Percentiles rank a stretch among this genome's conserved stretches.
phyloP scores from a whole-genome alignment of 805 yeast genomes.

The Metschnikowia drakensbergensis region DNA sequence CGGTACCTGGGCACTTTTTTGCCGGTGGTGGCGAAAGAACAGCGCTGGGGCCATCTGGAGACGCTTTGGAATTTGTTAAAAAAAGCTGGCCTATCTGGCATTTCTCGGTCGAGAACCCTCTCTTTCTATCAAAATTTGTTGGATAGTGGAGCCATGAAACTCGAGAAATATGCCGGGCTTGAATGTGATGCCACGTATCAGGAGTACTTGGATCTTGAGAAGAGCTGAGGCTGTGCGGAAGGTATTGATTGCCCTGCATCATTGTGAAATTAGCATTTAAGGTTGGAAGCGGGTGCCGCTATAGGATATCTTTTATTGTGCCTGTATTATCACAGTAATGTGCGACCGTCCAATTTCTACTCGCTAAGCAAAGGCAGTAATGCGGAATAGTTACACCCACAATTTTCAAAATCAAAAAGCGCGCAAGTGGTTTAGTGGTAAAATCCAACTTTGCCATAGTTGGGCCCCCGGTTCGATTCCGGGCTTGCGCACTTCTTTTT shows the following conservation, averaged over 20 bases:
- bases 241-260: no score
- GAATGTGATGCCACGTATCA: constrained; percentile 25
- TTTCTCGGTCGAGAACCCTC: constrained; percentile 11
- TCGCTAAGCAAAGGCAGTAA: no score
- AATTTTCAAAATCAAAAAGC: not conserved
- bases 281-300: no score
- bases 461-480: constrained; percentile 23
- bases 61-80: constrained; percentile 67
- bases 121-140: constrained; percentile 29
- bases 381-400: not conserved
- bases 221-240: no score
- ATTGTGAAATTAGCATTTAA: no score
- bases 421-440: constrained; percentile 21
- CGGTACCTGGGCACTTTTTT: constrained; percentile 72
- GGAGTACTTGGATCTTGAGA: constrained; percentile 16
- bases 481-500: constrained; percentile 17
- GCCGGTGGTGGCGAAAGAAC: constrained; percentile 88
- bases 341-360: no score
- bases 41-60: constrained; percentile 70
- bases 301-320: no score
- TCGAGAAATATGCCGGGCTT: constrained; percentile 36
- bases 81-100: constrained; percentile 56
- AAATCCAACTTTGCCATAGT: constrained; percentile 21
- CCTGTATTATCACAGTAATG: no score
- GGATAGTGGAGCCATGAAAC: constrained; percentile 30